Evolutionary conservation across 805 yeast species (phyloP), one percentile per base, ranked within the genome.

Genomic region (Ogataea haglerorum): DNA sequence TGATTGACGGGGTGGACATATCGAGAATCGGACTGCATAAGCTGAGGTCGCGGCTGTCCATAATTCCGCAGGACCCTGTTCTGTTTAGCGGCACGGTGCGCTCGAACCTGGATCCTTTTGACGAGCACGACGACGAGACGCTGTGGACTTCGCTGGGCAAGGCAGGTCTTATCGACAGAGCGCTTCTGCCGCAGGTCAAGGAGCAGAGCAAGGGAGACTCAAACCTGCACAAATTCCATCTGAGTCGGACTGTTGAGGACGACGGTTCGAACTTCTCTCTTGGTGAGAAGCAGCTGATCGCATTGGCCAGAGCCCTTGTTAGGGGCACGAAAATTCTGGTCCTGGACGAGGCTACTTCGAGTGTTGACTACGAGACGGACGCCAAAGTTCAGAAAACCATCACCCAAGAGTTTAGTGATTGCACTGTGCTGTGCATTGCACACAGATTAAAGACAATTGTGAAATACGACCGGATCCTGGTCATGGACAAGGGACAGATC

Each of bases 31-130:
- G 95, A 0, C 69, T 87, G 28, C 66, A 67, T 42, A 83, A 80
- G 47, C 69, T 88, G 55, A 70, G 96, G 49, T 75, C 85, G n/a
- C 76, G 75, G 46, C 69, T 87, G 22, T 75, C 90, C 2, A 86
- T 87, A 46, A 87, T 87, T 57, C 96, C 96, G 3, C 95, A 88
- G 61, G 95, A 87, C 52, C 95, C 96, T 1, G 89, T 85, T 0
- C 64, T 87, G 42, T 87, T 88, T 68, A 78, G 80, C 49, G 95
- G 95, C 14, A 74, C 89, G 0, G 74, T 87, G 34, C 67, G 95
- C 54, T 69, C 75, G 45, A 87, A 87, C 54, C 64, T 87, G 58
- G 95, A 87, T 63, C 95, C 95, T 14, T 86, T 87, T 58, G 67
- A 69, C 14, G 61, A 68, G 37, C 61, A 68, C 38, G 49, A 69